phyloP scores from a whole-genome alignment of 2,329 filamentous ascomycete genomes.

The Chaetomiaceae sp. region DNA sequence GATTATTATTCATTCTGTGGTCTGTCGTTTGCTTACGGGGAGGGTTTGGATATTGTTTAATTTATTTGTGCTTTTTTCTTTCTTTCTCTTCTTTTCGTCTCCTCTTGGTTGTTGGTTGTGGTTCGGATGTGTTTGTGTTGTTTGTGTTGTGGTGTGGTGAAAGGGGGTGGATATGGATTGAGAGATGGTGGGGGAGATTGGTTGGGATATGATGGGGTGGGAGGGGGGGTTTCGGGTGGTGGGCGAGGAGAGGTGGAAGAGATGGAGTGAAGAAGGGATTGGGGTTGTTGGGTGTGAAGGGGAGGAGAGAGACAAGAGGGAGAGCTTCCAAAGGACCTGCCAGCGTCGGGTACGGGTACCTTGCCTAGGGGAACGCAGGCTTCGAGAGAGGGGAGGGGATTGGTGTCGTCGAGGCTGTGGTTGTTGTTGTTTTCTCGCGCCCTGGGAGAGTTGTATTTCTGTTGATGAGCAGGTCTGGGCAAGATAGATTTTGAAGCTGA shows the following conservation, averaged over 20 bases:
- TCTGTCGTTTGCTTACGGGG: neutral
- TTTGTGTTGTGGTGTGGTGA: neutral
- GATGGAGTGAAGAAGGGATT: no score
- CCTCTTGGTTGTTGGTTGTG: neutral
- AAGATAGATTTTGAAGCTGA: slow-evolving; percentile 12
- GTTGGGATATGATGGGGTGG: neutral
- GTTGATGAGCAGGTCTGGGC: neutral
- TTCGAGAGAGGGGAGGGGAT: neutral
- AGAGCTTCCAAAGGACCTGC: slow-evolving; percentile 10
- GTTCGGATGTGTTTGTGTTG: neutral
- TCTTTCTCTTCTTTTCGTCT: neutral
- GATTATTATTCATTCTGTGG: neutral
- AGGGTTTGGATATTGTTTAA: slow-evolving; percentile 10
- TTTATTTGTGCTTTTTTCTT: slow-evolving; percentile 1
- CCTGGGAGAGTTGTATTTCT: neutral
- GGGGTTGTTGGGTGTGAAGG: no score
- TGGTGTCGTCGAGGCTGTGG: neutral
- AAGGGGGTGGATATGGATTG: neutral
- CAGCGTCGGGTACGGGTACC: neutral
- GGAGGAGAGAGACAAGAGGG: neutral
- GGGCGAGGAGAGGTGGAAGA: neutral
- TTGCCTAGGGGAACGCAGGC: slow-evolving; percentile 6
- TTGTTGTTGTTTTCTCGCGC: neutral
- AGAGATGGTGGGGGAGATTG: neutral
- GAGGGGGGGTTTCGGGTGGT: neutral